phyloP scores from a whole-genome alignment of 169 alveolate genomes.

The Eimeria zaria region DNA sequence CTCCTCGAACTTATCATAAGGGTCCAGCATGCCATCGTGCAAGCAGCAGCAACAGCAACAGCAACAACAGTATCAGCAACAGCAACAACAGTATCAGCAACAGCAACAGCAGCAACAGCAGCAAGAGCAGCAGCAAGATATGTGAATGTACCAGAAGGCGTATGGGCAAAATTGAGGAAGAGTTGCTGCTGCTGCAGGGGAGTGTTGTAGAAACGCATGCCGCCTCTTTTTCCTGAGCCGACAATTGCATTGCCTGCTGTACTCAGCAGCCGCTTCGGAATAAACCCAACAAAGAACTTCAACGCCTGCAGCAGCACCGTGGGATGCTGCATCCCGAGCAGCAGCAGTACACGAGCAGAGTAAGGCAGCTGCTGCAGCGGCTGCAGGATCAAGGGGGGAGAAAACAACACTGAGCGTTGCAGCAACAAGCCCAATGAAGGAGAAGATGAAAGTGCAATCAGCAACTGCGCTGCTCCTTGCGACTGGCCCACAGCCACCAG shows the following conservation, averaged over 20 bases:
- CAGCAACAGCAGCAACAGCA: constrained; percentile 41
- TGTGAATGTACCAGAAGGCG: constrained; percentile 66
- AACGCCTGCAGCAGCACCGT: constrained; percentile 47
- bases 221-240: constrained; percentile 13
- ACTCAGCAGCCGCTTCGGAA: constrained; percentile 62
- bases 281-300: constrained; percentile 12
- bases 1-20: neutral
- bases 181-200: constrained; percentile 72
- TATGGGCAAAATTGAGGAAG: constrained; percentile 69
- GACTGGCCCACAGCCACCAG: constrained; percentile 80
- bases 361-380: constrained; percentile 72
- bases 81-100: neutral
- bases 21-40: neutral
- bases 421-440: constrained; percentile 43
- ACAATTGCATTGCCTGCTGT: constrained; percentile 72
- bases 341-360: constrained; percentile 65
- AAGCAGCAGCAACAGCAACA: too few species aligned
- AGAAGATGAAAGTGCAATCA: constrained; percentile 22
- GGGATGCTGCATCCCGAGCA: constrained; percentile 60
- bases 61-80: too few species aligned
- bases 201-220: constrained; percentile 80
- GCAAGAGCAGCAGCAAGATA: neutral
- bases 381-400: constrained; percentile 80
- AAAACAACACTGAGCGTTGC: constrained; percentile 54
- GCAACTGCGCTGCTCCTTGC: constrained; percentile 83